phyloP scores from a whole-genome alignment of 2,329 filamentous ascomycete genomes.

The Pseudodiploospora longispora region DNA sequence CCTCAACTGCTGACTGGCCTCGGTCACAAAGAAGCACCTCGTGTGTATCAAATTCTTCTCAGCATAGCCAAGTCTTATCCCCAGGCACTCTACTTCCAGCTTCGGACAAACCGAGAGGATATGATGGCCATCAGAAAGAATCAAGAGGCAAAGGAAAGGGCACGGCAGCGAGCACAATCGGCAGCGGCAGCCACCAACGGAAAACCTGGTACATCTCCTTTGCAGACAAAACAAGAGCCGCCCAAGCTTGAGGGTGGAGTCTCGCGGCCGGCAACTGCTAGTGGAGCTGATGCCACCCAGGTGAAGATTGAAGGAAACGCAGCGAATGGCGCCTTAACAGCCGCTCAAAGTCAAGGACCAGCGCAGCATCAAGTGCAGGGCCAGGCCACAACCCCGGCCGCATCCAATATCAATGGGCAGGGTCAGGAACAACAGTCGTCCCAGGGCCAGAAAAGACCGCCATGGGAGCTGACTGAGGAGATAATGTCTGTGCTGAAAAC shows the following conservation, averaged over 20 bases:
- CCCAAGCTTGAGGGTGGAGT: slow-evolving; percentile 27
- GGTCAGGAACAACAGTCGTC: slow-evolving; percentile 14
- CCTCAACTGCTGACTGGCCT: slow-evolving; percentile 90
- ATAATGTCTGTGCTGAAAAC: slow-evolving; percentile 95
- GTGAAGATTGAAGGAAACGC: slow-evolving; percentile 39
- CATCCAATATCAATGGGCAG: too few species aligned
- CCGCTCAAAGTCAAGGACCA: slow-evolving; percentile 10
- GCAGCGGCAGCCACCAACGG: slow-evolving; percentile 34
- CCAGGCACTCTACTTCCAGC: slow-evolving; percentile 90
- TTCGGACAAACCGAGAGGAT: slow-evolving; percentile 89
- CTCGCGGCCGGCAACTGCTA: slow-evolving; percentile 44
- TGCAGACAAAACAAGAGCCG: slow-evolving; percentile 46
- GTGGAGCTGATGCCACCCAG: slow-evolving; percentile 33
- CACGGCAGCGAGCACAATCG: slow-evolving; percentile 41
- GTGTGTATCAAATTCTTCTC: slow-evolving; percentile 76
- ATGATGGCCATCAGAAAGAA: slow-evolving; percentile 87
- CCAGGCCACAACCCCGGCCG: slow-evolving; percentile 14
- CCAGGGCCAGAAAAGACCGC: slow-evolving; percentile 58
- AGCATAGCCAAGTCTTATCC: slow-evolving; percentile 96
- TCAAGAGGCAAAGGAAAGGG: slow-evolving; percentile 66
- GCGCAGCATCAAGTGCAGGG: slow-evolving; percentile 9
- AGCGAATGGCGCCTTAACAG: slow-evolving; percentile 17
- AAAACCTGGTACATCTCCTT: slow-evolving; percentile 39
- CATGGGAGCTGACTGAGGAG: slow-evolving; percentile 95
- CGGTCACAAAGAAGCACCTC: slow-evolving; percentile 80